Conservation (phyloP, 176 grass and related monocot genomes). For the Cenchrus fungigraminus region DNA sequence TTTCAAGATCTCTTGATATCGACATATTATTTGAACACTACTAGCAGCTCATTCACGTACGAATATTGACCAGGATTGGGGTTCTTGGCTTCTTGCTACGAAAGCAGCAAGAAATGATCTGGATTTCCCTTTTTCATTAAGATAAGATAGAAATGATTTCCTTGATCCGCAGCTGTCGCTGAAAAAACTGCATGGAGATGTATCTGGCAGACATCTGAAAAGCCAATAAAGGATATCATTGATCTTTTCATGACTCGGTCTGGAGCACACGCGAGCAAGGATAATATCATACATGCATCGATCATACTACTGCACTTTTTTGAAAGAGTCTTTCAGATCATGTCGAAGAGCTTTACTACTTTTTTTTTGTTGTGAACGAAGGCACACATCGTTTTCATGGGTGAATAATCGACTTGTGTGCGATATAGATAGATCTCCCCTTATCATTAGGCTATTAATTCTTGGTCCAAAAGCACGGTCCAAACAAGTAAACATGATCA, state of each 20-base stretch:
- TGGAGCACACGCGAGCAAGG: not conserved
- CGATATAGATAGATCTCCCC: not conserved
- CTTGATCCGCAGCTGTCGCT: not conserved
- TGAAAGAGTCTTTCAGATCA: not conserved
- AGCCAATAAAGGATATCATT: no score
- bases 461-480: not conserved
- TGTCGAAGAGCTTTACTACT: not conserved
- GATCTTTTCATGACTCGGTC: not conserved
- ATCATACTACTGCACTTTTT: no score
- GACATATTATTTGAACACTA: not conserved
- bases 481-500: not conserved
- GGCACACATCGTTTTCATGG: not conserved
- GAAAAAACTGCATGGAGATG: not conserved
- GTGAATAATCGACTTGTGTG: not conserved
- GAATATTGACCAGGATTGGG: not conserved
- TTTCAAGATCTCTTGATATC: not conserved
- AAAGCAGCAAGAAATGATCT: no score
- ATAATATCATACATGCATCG: not conserved
- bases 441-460: conserved; percentile 13
- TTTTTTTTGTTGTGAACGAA: not conserved
- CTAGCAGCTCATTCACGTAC: no score
- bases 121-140: no score
- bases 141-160: not conserved
- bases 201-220: conserved; percentile 7
- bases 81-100: no score